These are phyloP conservation scores for Yarrowia bubula DNA, from an alignment of 805 yeast species.

Conservation along the genomic window DNA sequence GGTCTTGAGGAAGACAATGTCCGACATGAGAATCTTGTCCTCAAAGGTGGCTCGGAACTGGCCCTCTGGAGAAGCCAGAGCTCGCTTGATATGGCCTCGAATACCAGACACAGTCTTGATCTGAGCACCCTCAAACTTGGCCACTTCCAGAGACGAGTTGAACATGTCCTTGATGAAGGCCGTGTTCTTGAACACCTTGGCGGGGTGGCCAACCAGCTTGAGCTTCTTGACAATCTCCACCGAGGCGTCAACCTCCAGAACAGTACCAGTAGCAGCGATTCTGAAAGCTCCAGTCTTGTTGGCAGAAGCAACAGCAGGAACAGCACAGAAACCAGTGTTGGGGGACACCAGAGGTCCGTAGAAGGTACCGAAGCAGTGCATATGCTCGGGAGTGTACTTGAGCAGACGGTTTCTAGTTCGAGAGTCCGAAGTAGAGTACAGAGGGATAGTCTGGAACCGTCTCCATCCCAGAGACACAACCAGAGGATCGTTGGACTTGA, in stretches of 20 bases:
- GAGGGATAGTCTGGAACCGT: constrained; percentile 93
- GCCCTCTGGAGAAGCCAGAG: constrained; percentile 91
- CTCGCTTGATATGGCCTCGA: constrained; percentile 95
- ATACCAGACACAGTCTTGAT: constrained; percentile 96
- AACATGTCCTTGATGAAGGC: constrained; percentile 98
- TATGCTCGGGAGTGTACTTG: constrained; percentile 97
- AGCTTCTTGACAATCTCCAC: constrained; percentile 93
- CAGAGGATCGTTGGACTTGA: constrained; percentile 93
- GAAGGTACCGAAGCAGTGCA: constrained; percentile 92
- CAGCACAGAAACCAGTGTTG: constrained; percentile 95
- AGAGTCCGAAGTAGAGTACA: constrained; percentile 94
- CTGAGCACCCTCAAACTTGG: constrained; percentile 96
- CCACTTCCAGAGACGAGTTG: constrained; percentile 85
- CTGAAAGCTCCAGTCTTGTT: constrained; percentile 88
- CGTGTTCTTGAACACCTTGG: constrained; percentile 89
- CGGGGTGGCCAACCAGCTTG: constrained; percentile 92
- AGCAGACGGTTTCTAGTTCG: constrained; percentile 97
- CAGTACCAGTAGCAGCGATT: constrained; percentile 95
- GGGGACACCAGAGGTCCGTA: constrained; percentile 98
- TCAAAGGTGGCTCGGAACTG: constrained; percentile 95
- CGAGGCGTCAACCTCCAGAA: constrained; percentile 84
- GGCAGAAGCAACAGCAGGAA: constrained; percentile 78
- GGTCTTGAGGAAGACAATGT: constrained; percentile 83
- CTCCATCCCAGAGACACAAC: constrained; percentile 96
- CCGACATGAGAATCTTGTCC: constrained; percentile 82